A percentile compares a stretch with the other conserved stretches of the same genome.
phyloP scores from a whole-genome alignment of 257 asterid genomes.

The Anisodus acutangulus region DNA sequence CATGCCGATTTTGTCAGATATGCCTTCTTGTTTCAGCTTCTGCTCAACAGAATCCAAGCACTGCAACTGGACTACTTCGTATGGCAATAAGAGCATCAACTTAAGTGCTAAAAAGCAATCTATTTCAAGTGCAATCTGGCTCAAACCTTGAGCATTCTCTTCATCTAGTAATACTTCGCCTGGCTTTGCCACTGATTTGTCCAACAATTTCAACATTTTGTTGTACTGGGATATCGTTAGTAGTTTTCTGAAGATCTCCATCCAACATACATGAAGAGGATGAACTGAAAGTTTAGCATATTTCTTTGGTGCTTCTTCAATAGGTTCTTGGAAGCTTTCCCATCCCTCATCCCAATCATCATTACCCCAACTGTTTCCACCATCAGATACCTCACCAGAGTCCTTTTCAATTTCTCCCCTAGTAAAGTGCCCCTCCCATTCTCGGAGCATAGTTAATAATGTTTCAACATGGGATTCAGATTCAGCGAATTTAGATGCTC shows the following conservation, averaged over 20 bases:
- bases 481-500: conserved; percentile 59
- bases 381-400: conserved; percentile 52
- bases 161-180: conserved; percentile 58
- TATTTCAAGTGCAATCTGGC: conserved; percentile 49
- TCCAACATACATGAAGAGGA: conserved; percentile 87
- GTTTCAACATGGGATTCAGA: conserved; percentile 53
- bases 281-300: conserved; percentile 45
- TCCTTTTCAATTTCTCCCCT: conserved; percentile 40
- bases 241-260: conserved; percentile 56
- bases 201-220: conserved; percentile 62
- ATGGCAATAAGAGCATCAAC: conserved; percentile 62
- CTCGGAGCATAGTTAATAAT: conserved; percentile 68
- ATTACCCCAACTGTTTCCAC: conserved; percentile 63
- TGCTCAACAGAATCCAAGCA: conserved; percentile 82
- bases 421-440: conserved; percentile 83
- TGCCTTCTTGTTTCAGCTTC: conserved; percentile 67
- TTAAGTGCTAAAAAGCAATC: conserved; percentile 73
- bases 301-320: conserved; percentile 54
- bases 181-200: conserved; percentile 46
- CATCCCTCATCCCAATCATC: conserved; percentile 99
- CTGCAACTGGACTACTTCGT: conserved; percentile 53
- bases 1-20: conserved; percentile 47
- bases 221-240: conserved; percentile 43
- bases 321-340: conserved; percentile 88
- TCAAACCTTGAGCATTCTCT: conserved; percentile 53